Percentiles rank a stretch among this genome's conserved stretches.
phyloP scores from a whole-genome alignment of 2,329 filamentous ascomycete genomes.

The Blumeria graminis region DNA sequence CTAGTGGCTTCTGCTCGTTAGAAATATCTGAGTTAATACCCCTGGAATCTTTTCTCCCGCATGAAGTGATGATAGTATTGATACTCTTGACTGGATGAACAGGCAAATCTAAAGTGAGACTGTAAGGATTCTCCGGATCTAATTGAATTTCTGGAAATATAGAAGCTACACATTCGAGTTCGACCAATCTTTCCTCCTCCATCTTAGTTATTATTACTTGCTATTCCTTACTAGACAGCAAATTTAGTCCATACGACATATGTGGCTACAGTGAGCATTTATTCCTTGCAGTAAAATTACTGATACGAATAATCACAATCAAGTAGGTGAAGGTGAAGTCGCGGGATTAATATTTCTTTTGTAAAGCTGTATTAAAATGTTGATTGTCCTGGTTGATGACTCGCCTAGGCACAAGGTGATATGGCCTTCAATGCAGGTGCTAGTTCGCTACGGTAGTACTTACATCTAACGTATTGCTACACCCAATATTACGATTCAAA shows the following conservation, averaged over 20 bases:
- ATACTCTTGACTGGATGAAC: slow-evolving; percentile 29
- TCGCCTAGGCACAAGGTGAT: no score
- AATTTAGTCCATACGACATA: no score
- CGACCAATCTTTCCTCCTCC: slow-evolving; percentile 33
- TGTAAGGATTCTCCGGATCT: slow-evolving; percentile 21
- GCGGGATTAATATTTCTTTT: no score
- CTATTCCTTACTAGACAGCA: background rate
- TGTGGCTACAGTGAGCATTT: no score
- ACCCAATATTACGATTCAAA: background rate
- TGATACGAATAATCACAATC: no score
- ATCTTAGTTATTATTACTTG: slow-evolving; percentile 21
- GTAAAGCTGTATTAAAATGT: no score
- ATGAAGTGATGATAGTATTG: slow-evolving; percentile 26
- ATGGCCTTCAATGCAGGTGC: no score
- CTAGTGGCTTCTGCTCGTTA: slow-evolving; percentile 5
- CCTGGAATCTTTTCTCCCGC: slow-evolving; percentile 20
- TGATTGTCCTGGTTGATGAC: no score
- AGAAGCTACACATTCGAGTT: slow-evolving; percentile 34
- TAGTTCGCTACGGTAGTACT: no score
- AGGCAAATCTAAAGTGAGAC: slow-evolving; percentile 27
- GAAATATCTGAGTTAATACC: slow-evolving; percentile 10
- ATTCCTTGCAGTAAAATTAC: no score
- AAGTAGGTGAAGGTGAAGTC: no score
- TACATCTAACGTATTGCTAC: no score
- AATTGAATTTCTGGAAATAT: slow-evolving; percentile 42